These are phyloP conservation scores for Psilocybe mexicana DNA, from an alignment of 1,284 basidiomycete species.

Conservation along the genomic window DNA sequence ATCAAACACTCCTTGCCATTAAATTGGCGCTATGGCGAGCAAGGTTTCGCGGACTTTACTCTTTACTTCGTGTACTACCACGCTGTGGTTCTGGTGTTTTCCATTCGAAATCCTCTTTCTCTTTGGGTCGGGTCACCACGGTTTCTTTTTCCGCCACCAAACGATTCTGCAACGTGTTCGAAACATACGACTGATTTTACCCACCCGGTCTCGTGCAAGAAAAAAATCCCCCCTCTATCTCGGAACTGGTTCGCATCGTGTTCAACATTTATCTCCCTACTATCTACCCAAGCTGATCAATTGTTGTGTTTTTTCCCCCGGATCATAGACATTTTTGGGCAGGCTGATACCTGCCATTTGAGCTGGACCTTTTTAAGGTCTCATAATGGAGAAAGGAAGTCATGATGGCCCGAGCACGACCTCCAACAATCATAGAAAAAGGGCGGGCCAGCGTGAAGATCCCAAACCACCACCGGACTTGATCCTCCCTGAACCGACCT, in stretches of 20 bases:
- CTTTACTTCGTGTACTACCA: background rate
- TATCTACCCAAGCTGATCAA: background rate
- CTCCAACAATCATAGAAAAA: background rate
- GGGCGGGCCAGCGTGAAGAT: background rate
- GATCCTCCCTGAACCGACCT: constrained; percentile 16
- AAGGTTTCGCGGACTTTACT: background rate
- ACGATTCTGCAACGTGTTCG: constrained; percentile 13
- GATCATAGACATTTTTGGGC: background rate
- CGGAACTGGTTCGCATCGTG: constrained; percentile 2
- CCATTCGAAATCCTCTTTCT: constrained; percentile 4
- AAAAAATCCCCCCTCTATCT: constrained; percentile 3
- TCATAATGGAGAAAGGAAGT: background rate
- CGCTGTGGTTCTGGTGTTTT: background rate
- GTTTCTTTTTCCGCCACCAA: constrained; percentile 1
- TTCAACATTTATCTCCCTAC: background rate
- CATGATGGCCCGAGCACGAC: background rate
- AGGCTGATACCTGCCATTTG: background rate
- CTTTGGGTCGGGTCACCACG: background rate
- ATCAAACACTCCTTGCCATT: background rate
- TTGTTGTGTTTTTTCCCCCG: background rate
- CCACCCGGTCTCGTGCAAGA: constrained; percentile 6
- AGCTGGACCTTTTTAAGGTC: background rate
- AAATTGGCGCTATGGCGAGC: background rate
- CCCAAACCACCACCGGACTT: constrained; percentile 5
- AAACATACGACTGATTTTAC: constrained; percentile 5